Conservation (phyloP, 371 early-diverging fungal genomes). For the Mortierella sp. region DNA sequence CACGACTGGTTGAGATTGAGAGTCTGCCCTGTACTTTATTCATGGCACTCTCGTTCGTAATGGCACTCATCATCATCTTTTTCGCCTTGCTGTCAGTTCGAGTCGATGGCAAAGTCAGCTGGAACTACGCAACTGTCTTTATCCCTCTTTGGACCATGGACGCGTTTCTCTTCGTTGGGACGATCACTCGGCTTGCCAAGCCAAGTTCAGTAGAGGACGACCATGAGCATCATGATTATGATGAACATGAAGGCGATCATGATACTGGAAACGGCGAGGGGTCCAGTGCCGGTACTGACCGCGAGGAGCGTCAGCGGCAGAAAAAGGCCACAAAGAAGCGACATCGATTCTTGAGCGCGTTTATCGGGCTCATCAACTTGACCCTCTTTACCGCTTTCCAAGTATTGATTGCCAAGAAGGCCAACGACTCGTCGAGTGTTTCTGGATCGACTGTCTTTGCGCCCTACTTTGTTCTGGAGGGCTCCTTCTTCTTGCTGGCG, state of each 20-base stretch:
- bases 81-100: conserved; percentile 80
- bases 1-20: conserved; percentile 82
- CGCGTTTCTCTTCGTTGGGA: conserved; percentile 56
- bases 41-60: conserved; percentile 64
- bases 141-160: conserved; percentile 86
- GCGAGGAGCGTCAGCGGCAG: conserved; percentile 51
- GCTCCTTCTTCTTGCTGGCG: conserved; percentile 34
- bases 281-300: not conserved
- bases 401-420: conserved; percentile 63
- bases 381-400: conserved; percentile 63
- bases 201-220: conserved; percentile 31
- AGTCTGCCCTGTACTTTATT: conserved; percentile 78
- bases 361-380: conserved; percentile 57
- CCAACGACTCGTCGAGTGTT: conserved; percentile 60
- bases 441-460: conserved; percentile 45
- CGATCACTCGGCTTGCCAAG: conserved; percentile 31
- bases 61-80: conserved; percentile 81
- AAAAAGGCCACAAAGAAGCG: conserved; percentile 36
- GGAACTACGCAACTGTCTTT: conserved; percentile 84
- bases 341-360: conserved; percentile 17
- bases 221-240: conserved; percentile 39
- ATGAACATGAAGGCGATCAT: conserved; percentile 47
- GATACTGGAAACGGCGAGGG: conserved; percentile 37
- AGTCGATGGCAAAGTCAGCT: conserved; percentile 77
- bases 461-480: conserved; percentile 52